A percentile compares a stretch with the other conserved stretches of the same genome.
Evolutionary conservation across 2,329 filamentous ascomycete species (phyloP).

Genomic region (Penicillium crustosum): DNA sequence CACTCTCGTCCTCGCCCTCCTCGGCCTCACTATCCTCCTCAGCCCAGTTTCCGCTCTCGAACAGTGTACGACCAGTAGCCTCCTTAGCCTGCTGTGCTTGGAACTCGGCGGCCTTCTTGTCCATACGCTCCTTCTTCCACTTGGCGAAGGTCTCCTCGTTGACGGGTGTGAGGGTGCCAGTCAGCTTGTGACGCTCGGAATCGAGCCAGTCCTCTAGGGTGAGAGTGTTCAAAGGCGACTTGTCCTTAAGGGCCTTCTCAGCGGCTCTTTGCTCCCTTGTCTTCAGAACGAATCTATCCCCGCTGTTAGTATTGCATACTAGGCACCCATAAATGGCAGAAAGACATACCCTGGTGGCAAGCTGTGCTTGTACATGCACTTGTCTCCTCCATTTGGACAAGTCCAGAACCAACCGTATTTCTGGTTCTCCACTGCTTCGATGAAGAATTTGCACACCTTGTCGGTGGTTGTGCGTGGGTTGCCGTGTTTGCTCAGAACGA

Average conservation of each 20-base stretch:
- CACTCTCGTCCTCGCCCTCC: conserved; percentile 53
- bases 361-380: conserved; percentile 98
- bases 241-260: conserved; percentile 94
- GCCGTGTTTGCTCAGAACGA: conserved; percentile 93
- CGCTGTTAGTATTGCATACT: conserved; percentile 11
- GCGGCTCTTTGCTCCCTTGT: conserved; percentile 95
- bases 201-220: conserved; percentile 98
- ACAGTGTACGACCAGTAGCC: conserved; percentile 89
- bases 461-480: conserved; percentile 95
- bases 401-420: conserved; percentile 99
- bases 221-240: conserved; percentile 88
- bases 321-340: background rate
- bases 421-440: conserved; percentile 93
- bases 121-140: conserved; percentile 92
- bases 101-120: conserved; percentile 95
- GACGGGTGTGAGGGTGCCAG: conserved; percentile 86
- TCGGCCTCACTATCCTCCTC: conserved; percentile 61
- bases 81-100: conserved; percentile 90
- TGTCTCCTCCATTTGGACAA: conserved; percentile 93
- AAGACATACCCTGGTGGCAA: conserved; percentile 82
- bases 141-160: conserved; percentile 90
- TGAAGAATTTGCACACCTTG: conserved; percentile 99
- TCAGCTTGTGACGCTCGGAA: conserved; percentile 92
- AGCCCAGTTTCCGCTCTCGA: conserved; percentile 94
- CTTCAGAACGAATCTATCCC: conserved; percentile 82